Evolutionary conservation across 768 basidiomycete species (phyloP).

Genomic region (Infundibulicybe gibba): DNA sequence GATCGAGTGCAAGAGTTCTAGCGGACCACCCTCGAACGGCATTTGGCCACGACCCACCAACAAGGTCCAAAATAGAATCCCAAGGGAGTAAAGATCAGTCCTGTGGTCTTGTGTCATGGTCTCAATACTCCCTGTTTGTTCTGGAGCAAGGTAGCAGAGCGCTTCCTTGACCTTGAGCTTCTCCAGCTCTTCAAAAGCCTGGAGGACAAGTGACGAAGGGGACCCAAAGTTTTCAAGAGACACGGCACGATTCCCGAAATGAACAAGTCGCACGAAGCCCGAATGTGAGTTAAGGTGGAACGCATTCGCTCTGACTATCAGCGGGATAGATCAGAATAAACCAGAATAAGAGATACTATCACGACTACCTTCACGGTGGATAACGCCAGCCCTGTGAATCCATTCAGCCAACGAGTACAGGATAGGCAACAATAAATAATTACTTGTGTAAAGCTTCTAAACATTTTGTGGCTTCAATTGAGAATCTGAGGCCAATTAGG

Average conservation of each 20-base stretch:
- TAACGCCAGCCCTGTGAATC: constrained; percentile 42
- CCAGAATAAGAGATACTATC: not conserved
- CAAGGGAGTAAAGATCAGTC: constrained; percentile 73
- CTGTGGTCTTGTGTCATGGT: constrained; percentile 69
- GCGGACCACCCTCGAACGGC: constrained; percentile 56
- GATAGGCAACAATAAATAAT: constrained; percentile 1
- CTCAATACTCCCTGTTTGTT: constrained; percentile 73
- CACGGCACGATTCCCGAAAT: constrained; percentile 72
- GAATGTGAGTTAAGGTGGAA: constrained; percentile 72
- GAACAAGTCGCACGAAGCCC: constrained; percentile 65
- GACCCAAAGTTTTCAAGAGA: constrained; percentile 71
- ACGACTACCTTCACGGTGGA: constrained; percentile 62
- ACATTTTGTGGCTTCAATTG: constrained; percentile 72
- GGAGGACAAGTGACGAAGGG: constrained; percentile 65
- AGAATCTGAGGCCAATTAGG: constrained; percentile 43
- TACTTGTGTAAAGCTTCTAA: constrained; percentile 64
- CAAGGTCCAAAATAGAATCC: constrained; percentile 71
- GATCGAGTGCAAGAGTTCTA: constrained; percentile 67
- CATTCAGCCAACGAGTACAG: constrained; percentile 3
- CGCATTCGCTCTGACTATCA: constrained; percentile 66
- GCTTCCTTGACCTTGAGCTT: constrained; percentile 74
- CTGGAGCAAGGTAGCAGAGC: constrained; percentile 70
- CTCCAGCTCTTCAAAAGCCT: constrained; percentile 55
- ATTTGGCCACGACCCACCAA: constrained; percentile 67
- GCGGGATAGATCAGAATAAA: not conserved